Evolutionary conservation across 106 monocot species (phyloP).

Genomic region (Agapanthus africanus): DNA sequence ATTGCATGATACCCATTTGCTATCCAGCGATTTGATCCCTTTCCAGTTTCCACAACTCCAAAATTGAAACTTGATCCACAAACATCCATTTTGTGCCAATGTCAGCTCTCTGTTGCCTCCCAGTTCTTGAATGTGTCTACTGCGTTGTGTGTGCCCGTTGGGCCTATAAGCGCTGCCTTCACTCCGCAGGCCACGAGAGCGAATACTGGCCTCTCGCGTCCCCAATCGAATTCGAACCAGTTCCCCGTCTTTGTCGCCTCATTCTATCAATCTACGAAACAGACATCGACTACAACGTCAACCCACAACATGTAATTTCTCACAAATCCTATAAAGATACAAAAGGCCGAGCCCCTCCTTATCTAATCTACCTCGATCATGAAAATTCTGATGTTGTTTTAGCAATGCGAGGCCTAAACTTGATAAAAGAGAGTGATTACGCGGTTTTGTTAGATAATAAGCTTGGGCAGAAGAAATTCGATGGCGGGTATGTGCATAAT

Average conservation of each 20-base stretch:
- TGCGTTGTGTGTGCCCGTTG: conserved; percentile 74
- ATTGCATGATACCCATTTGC: too few species aligned
- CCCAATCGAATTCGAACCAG: conserved; percentile 57
- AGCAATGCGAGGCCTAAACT: conserved; percentile 71
- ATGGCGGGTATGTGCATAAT: conserved; percentile 92
- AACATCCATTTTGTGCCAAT: too few species aligned
- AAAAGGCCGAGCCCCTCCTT: conserved; percentile 47
- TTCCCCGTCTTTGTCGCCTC: conserved; percentile 70
- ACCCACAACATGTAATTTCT: conserved; percentile 37
- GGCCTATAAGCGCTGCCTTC: conserved; percentile 74
- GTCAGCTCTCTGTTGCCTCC: conserved; percentile 69
- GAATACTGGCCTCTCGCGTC: conserved; percentile 79
- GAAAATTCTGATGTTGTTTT: conserved; percentile 57
- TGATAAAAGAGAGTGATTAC: conserved; percentile 75
- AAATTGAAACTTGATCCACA: too few species aligned
- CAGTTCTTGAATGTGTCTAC: conserved; percentile 77
- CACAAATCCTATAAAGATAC: conserved; percentile 55
- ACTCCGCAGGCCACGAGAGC: conserved; percentile 66
- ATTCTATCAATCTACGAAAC: conserved; percentile 76
- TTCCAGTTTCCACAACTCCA: too few species aligned
- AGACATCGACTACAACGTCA: conserved; percentile 57
- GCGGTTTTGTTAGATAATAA: conserved; percentile 72
- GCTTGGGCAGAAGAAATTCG: conserved; percentile 69
- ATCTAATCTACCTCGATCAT: conserved; percentile 81
- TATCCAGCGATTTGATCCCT: too few species aligned